Evolutionary conservation across 1,139 yeast species (phyloP).

Genomic region (Protomyces gravidus): DNA sequence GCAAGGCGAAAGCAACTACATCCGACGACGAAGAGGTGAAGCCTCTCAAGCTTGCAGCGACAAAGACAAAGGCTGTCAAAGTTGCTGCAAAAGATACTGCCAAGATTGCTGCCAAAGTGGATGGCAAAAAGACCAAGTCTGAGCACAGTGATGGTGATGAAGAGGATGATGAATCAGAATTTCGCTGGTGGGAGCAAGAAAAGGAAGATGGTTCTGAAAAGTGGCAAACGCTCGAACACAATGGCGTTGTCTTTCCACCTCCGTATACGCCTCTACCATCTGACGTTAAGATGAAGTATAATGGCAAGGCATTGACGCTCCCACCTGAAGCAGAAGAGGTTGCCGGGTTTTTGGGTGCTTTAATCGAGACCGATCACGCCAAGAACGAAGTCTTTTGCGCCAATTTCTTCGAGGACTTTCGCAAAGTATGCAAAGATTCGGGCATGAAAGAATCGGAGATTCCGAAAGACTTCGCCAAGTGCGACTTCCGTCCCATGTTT

Average conservation of each 20-base stretch:
- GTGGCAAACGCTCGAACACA: constrained; percentile 83
- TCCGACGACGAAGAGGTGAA: neutral
- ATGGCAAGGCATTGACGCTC: constrained; percentile 66
- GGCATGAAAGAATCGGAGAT: constrained; percentile 45
- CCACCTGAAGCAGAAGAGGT: constrained; percentile 90
- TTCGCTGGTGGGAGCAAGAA: constrained; percentile 84
- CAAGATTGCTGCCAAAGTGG: constrained; percentile 2
- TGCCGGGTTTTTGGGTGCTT: constrained; percentile 89
- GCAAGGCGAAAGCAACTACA: neutral
- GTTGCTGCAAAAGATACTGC: constrained; percentile 8
- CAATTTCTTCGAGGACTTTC: constrained; percentile 80
- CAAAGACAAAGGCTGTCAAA: constrained; percentile 7
- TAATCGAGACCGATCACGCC: constrained; percentile 84
- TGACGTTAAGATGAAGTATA: constrained; percentile 70
- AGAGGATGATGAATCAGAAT: constrained; percentile 53
- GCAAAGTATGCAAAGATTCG: constrained; percentile 59
- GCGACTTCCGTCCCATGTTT: constrained; percentile 74
- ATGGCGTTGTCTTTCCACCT: constrained; percentile 92
- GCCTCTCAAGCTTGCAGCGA: neutral
- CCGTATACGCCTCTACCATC: constrained; percentile 80
- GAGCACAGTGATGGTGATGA: constrained; percentile 38
- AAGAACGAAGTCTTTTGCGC: constrained; percentile 78
- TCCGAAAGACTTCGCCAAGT: constrained; percentile 56
- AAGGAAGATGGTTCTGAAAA: constrained; percentile 70
- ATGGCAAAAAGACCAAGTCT: constrained; percentile 24